Conservation (phyloP, 345 rosid genomes). For the Hypericum perforatum region DNA sequence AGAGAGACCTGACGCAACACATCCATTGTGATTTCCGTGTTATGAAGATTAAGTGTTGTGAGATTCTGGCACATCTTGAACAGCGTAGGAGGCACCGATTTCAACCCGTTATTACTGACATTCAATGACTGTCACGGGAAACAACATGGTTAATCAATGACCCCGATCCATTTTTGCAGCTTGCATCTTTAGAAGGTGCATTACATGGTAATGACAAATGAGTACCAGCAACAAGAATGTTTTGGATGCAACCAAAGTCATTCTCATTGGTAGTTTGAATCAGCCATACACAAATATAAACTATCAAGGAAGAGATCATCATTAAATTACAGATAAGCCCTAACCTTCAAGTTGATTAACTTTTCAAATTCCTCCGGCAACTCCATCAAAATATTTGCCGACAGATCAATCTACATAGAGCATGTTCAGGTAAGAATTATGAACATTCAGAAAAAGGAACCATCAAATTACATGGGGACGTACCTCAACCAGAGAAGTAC, state of each 20-base stretch:
- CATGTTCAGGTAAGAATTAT: not conserved
- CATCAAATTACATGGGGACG: not conserved
- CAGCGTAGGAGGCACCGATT: conserved; percentile 42
- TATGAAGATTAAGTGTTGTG: conserved; percentile 72
- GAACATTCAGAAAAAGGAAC: not conserved
- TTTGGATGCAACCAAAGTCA: too few species aligned
- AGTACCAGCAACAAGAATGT: too few species aligned
- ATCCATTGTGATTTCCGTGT: conserved; percentile 76
- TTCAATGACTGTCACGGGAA: conserved; percentile 40
- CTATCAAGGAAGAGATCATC: not conserved
- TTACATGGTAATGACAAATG: too few species aligned
- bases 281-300: not conserved
- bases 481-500: conserved; percentile 66
- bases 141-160: too few species aligned
- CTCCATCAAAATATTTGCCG: conserved; percentile 59
- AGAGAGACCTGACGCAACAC: conserved; percentile 58
- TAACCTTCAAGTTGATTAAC: conserved; percentile 63
- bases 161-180: too few species aligned
- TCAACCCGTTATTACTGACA: conserved; percentile 63
- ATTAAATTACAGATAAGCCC: not conserved
- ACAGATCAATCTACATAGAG: conserved; percentile 66
- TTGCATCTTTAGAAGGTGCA: too few species aligned
- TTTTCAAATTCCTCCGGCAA: conserved; percentile 55
- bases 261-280: too few species aligned
- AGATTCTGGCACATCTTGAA: conserved; percentile 61